Evolutionary conservation across 257 asterid genomes (phyloP), one percentile per base, ranked within the genome.

Genomic region (Solanum sejunctum): DNA sequence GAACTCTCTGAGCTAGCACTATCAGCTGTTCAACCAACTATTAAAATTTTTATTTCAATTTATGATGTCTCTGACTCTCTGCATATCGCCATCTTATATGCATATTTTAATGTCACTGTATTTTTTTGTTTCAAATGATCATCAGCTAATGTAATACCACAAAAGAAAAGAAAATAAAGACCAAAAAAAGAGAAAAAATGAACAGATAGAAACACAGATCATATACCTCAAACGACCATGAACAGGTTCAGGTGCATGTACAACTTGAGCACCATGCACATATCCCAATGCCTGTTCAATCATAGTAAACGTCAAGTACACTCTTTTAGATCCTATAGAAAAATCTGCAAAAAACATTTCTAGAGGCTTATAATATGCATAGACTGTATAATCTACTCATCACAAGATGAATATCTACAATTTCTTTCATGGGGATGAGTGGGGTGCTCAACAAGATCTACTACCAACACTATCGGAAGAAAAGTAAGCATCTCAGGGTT

Each of bases 211-310:
- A 58, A 15, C 26, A 72, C 13, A 47, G 51, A 17, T 18, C n/a
- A 28, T 58, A 80, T 86, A 97, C 99, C 99, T 97, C 88, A 97
- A 85, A 79, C 99, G 93, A 73, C 99, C 99, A 92, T 97, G 99
- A 87, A 97, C 89, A 80, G 98, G 94, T 87, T 95, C 98, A 52
- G 94, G 89, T 85, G 98, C 99, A 72, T 87, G 96, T 84, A 94
- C 90, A 54, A 97, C 93, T 87, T 87, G 92, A 91, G 98, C 99
- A 86, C 98, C 99, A 87, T 97, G 98, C 43, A 87, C 99, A 61
- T 91, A 93, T 69, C 98, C 99, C 84, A 97, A 91, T 85, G 99
- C 98, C 99, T 97, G 92, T 54, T 84, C 21, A 61, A 71, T 64
- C 66, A 84, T 47, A 32, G 61, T 51, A 17, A 49, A 49, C 15